These are phyloP conservation scores for Microcyclosporella mali DNA, from an alignment of 2,329 filamentous ascomycete species.

Conservation along the genomic window DNA sequence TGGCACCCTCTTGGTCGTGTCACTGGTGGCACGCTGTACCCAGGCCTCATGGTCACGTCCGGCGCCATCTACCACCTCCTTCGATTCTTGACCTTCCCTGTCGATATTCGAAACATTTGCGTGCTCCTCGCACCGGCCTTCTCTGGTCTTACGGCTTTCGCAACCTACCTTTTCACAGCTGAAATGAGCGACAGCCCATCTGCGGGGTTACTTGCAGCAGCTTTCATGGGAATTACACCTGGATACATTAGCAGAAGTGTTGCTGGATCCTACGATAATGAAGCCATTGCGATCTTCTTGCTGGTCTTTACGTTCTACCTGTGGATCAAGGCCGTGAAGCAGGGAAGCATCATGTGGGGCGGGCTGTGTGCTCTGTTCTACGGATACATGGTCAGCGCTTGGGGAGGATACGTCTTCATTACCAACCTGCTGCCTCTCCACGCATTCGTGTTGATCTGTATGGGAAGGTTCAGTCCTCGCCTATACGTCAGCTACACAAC, in stretches of 20 bases:
- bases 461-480: constrained; percentile 91
- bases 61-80: constrained; percentile 93
- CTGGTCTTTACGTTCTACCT: constrained; percentile 97
- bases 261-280: constrained; percentile 97
- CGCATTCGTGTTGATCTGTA: constrained; percentile 86
- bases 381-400: constrained; percentile 99
- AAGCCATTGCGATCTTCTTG: constrained; percentile 98
- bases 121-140: constrained; percentile 91
- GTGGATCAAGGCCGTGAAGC: constrained; percentile 98
- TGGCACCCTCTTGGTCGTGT: constrained; percentile 98
- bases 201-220: constrained; percentile 85
- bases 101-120: constrained; percentile 98
- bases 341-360: constrained; percentile 94
- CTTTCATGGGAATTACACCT: constrained; percentile 95
- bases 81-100: constrained; percentile 77
- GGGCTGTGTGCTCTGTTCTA: constrained; percentile 92
- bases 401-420: constrained; percentile 99
- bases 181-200: constrained; percentile 96
- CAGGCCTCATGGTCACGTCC: constrained; percentile 97
- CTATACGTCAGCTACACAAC: constrained; percentile 96
- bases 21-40: constrained; percentile 97
- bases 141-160: constrained; percentile 87
- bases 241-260: constrained; percentile 98
- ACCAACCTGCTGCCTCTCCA: constrained; percentile 94
- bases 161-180: constrained; percentile 88